Percentiles rank a stretch among this genome's conserved stretches.
phyloP scores from a whole-genome alignment of 192 early-diverging fungal genomes.

The Podila minutissima region DNA sequence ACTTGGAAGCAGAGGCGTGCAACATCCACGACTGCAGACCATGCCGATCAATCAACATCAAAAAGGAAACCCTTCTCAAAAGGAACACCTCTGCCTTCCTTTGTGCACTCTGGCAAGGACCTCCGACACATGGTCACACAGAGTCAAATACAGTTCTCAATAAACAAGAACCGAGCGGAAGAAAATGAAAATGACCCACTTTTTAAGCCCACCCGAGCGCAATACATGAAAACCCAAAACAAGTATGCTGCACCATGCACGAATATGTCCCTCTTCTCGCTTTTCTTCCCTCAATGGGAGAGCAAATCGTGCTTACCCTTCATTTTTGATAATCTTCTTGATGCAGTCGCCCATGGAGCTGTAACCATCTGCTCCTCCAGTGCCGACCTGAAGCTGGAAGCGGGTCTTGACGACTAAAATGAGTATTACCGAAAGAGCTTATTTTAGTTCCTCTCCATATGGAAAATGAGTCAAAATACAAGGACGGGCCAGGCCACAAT shows the following conservation, averaged over 20 bases:
- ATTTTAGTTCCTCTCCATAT: neutral
- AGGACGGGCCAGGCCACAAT: neutral
- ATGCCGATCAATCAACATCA: no score
- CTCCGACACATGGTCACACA: no score
- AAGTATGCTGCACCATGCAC: neutral
- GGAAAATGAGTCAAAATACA: constrained; percentile 1
- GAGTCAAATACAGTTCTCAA: no score
- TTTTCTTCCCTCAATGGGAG: no score
- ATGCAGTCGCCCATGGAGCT: constrained; percentile 90
- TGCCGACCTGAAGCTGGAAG: constrained; percentile 95
- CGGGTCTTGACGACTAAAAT: constrained; percentile 89
- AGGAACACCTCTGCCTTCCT: no score
- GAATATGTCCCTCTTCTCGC: neutral
- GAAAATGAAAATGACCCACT: no score
- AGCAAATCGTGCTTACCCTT: constrained; percentile 68
- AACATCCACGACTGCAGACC: no score
- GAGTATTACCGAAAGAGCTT: neutral
- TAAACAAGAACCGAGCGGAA: no score
- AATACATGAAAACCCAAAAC: neutral
- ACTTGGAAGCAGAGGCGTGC: no score
- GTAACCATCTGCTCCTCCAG: constrained; percentile 85
- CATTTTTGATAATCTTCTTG: constrained; percentile 89
- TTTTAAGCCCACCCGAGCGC: neutral
- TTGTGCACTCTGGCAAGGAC: no score
- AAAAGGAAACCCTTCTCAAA: no score